Evolutionary conservation across 2,329 filamentous ascomycete species (phyloP).

Genomic region (Verticillium albo-atrum): DNA sequence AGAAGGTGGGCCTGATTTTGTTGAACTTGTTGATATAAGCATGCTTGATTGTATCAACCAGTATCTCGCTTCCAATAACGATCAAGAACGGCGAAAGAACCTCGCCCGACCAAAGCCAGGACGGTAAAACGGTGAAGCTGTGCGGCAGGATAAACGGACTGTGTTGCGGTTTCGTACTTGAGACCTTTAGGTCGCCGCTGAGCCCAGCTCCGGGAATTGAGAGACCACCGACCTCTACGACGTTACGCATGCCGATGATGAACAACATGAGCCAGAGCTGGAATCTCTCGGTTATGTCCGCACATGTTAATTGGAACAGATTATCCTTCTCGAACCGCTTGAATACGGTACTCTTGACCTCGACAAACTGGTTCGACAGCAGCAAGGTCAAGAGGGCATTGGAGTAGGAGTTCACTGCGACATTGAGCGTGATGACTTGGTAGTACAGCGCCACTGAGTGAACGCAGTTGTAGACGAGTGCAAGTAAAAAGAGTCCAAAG

Average conservation of each 20-base stretch:
- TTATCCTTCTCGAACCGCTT: slow-evolving; percentile 99
- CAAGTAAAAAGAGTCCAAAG: slow-evolving; percentile 84
- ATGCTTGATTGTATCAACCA: slow-evolving; percentile 96
- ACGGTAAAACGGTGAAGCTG: slow-evolving; percentile 85
- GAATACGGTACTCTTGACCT: slow-evolving; percentile 98
- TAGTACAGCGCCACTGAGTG: slow-evolving; percentile 91
- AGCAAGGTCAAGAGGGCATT: slow-evolving; percentile 90
- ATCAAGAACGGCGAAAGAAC: slow-evolving; percentile 90
- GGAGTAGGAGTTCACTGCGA: slow-evolving; percentile 97
- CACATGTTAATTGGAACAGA: slow-evolving; percentile 91
- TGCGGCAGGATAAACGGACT: slow-evolving; percentile 76
- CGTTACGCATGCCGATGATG: slow-evolving; percentile 93
- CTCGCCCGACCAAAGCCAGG: slow-evolving; percentile 72
- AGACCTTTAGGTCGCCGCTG: slow-evolving; percentile 42
- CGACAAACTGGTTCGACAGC: slow-evolving; percentile 96
- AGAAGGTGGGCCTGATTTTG: slow-evolving; percentile 87
- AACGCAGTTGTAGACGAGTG: slow-evolving; percentile 80
- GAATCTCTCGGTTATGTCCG: slow-evolving; percentile 94
- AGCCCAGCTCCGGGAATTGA: slow-evolving; percentile 56
- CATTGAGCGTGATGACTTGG: slow-evolving; percentile 95
- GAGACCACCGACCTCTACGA: slow-evolving; percentile 89
- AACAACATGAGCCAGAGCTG: slow-evolving; percentile 96
- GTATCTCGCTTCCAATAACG: slow-evolving; percentile 92
- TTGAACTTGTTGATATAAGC: slow-evolving; percentile 99
- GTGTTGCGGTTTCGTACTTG: slow-evolving; percentile 56